Evolutionary conservation across 192 early-diverging fungal species (phyloP), one percentile per base, ranked within the genome.

Genomic region (Backusella circina): DNA sequence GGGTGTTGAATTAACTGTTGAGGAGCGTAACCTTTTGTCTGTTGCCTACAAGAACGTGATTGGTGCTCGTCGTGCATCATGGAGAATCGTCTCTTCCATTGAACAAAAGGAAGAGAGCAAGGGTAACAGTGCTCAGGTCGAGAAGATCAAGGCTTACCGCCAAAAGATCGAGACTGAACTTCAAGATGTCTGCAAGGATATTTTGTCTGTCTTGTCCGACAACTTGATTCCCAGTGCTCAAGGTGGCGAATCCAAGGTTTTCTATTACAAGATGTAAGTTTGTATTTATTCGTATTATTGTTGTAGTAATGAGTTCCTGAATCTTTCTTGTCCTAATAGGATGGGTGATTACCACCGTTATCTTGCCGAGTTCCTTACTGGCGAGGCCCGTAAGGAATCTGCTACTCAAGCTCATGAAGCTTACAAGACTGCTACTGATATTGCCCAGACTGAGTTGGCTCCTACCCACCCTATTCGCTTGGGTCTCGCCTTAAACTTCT

Each of bases 31-130:
- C 88, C 86, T 99, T 72, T 89, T 99, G 41, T 98, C 96, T 65
- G 97, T 99, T 73, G 97, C 97, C 75, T 99, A 97, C 92, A 99
- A 99, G 94, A 99, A 99, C 86, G 97, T 99, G 70, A 99, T 99
- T 82, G 97, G 97, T 82, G 95, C 97, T 72, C 95, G 96, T 80
- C 95, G 96, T 91, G 98, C 96, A 50, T 98, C 98, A 69, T 98
- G 96, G 96, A 90, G 96, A 85, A 98, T 99, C 83, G 95, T 98
- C 16, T 99, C 96, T 74, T 99, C 98, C 76, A 99, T 99, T 81
- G 98, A 99, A 88, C 93, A 96, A 86, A 99, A 98, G 95, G 98
- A 99, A 89, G 92, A 95, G 83, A 90, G 85, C 79, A 96, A 96
- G 90, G 96, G 95, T 73, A 96, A 97, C 84, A 84, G 88, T 51